Evolutionary conservation across 2,329 filamentous ascomycete species (phyloP), one percentile per base, ranked within the genome.

Genomic region (Cladophialophora chaetospira): DNA sequence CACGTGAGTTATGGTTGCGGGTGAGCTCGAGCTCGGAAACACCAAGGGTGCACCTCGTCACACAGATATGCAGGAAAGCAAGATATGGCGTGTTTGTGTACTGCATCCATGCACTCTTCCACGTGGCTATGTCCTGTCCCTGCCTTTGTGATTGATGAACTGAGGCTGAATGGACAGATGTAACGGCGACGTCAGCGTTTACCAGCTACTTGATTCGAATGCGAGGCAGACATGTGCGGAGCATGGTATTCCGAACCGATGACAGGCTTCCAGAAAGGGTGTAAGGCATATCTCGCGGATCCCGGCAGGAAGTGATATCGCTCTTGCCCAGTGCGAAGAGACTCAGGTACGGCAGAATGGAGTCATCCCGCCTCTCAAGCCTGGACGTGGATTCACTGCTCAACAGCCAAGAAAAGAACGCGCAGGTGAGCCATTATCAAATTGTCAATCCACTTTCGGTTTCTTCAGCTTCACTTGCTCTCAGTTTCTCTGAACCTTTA

Each of bases 11-110:
- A n/a, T n/a, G n/a, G n/a, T n/a, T n/a, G n/a, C n/a, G n/a, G n/a
- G n/a, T n/a, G n/a, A 33, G 25, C 29, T 19, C 17, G 46, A 19
- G 29, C 29, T 33, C 13, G 29, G 29, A 33, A 13, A 33, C 29
- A 33, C 8, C 13, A n/a, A 19, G 15, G 23, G 36, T 5, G 2
- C 35, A 29, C 29, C 17, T 15, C 17, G 40, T 46, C 33, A 25
- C 46, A 40, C 33, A 42, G 42, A 31, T 10, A 57, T 52, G 44
- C 33, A 43, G 45, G 26, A 33, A 33, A 40, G 36, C 49, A 38
- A 58, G 28, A 50, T 43, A 36, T 33, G 36, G 33, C 43, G 21
- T 23, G 55, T 44, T 53, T 58, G 36, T 53, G 40, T 44, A 38
- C 55, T 53, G 36, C 43, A 13, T 28, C 38, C 28, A 35, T 28